Base-by-base conservation (phyloP, 83 land plant species). In the Picea mariana region DNA sequence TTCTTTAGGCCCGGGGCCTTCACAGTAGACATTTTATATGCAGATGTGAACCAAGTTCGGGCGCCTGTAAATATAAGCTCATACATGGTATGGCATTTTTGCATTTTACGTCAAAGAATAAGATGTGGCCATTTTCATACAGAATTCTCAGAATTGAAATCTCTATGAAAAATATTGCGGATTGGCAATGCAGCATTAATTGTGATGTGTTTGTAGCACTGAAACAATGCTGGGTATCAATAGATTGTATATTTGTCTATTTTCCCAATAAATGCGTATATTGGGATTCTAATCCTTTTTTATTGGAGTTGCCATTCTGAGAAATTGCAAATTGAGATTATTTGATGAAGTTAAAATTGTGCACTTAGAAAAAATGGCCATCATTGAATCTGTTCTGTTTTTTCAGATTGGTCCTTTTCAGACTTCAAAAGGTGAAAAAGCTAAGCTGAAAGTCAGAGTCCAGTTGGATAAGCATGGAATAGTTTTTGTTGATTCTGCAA, bases 321-420 rank as follows among this genome's bases (percentile, higher is more conserved):
- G 44, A 6, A 16, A 38, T 18, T 71, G 23, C n/a, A 18, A 17
- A n/a, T 18, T 40, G 42, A 71, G n/a, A 71, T 3, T 18, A 71
- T 71, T 40, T 55, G 49, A 18, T 20, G 58, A 5, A 27, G 44
- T 34, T 40, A 34, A 68, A 17, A 68, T 15, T 34, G 0, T 34
- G 44, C 16, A 38, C 6, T 69, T 17, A 20, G 13, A 69, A 44
- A 40, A 40, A 71, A 40, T 21, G 2, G 44, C 11, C 47, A 34
- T 69, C 26, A 34, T 38, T 8, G 20, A 69, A 6, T 18, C 21
- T 34, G n/a, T 60, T 75, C 21, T 12, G 3, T 23, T 72, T 69
- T 55, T 78, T 67, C 85, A 95, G 99, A 89, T 97, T 86, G 99
- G 98, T 21, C 98, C 99, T 59, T 93, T 95, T 82, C 89, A 81